Base-by-base conservation (phyloP, 495 filamentous ascomycete species). In the Penicillium antarcticum region DNA sequence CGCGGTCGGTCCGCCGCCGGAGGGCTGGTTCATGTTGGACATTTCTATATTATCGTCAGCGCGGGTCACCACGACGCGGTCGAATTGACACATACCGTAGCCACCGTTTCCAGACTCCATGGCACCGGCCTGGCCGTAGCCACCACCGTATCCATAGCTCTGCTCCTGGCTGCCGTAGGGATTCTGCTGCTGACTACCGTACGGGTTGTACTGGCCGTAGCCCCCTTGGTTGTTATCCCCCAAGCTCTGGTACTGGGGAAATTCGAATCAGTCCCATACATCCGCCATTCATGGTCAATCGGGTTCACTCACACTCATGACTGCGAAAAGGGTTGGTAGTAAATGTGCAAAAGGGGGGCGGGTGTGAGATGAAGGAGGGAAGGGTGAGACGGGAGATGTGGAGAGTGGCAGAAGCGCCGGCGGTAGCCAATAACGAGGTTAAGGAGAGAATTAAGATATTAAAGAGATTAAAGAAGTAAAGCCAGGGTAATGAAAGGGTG, bases 131-230 rank as follows among this genome's bases (percentile, higher is more conserved):
- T 56, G 62, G 43, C 55, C 56, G 62, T 70, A 69, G 38, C 72
- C 69, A 46, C 50, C 58, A 5, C 70, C 69, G 50, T 75, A 77
- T 19, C 70, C 71, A 49, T 80, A 79, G 58, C 67, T 61, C 38
- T 68, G 56, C 53, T 68, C 53, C 45, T 65, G 62, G 21, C 61
- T 57, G 46, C 53, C 60, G 55, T 73, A 66, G 23, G 75, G 74
- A 45, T 75, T 76, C 47, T 60, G 56, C 52, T 67, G 65, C 60
- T 81, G 75, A 52, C 70, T 75, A 55, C 63, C 69, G 57, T 86
- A 88, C 4, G 84, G 81, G 65, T 86, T 84, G 58, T 76, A 76
- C 53, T 82, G 73, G 70, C 82, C 82, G 68, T 85, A 83, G 65
- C 76, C 78, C 53, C 73, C 72, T 42, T 64, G 52, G 40, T 52